Conservation (phyloP, 1,139 yeast genomes). For the Sugiyamaella pinicola region DNA sequence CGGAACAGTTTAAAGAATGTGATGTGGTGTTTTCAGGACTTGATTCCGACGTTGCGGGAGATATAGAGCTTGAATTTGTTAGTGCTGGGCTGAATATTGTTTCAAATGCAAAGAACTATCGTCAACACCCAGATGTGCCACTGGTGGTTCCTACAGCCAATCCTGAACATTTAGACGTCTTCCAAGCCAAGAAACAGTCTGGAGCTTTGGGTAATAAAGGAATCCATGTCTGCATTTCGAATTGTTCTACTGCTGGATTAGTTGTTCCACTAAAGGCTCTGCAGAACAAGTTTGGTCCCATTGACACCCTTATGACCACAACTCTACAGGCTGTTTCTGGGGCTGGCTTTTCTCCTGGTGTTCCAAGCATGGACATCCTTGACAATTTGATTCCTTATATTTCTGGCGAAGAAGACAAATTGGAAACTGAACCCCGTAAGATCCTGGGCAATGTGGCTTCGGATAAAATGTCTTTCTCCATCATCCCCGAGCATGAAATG, state of each 20-base stretch:
- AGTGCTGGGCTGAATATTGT: conserved; percentile 81
- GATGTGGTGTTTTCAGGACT: conserved; percentile 94
- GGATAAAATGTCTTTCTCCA: conserved; percentile 53
- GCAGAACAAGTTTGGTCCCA: conserved; percentile 85
- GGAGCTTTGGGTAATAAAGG: conserved; percentile 64
- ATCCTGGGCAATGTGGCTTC: conserved; percentile 71
- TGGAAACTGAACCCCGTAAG: conserved; percentile 97
- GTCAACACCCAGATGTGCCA: conserved; percentile 87
- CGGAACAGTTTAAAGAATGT: conserved; percentile 79
- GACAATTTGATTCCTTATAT: conserved; percentile 95
- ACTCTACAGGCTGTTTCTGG: conserved; percentile 98
- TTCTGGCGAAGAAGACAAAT: conserved; percentile 96
- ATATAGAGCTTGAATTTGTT: conserved; percentile 80
- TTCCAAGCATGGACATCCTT: conserved; percentile 88
- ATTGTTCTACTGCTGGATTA: conserved; percentile 97
- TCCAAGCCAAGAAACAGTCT: conserved; percentile 57
- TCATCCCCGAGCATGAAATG: conserved; percentile 69
- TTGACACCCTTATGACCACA: conserved; percentile 82
- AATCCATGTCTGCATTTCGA: conserved; percentile 89
- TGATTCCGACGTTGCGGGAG: conserved; percentile 92
- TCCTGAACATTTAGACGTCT: conserved; percentile 84
- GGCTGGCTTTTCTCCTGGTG: conserved; percentile 98
- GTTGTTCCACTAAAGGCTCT: conserved; percentile 96
- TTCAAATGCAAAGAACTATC: conserved; percentile 94
- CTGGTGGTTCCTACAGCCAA: conserved; percentile 93